phyloP scores from a whole-genome alignment of 371 early-diverging fungal species.

The Umbelopsis sp. region DNA sequence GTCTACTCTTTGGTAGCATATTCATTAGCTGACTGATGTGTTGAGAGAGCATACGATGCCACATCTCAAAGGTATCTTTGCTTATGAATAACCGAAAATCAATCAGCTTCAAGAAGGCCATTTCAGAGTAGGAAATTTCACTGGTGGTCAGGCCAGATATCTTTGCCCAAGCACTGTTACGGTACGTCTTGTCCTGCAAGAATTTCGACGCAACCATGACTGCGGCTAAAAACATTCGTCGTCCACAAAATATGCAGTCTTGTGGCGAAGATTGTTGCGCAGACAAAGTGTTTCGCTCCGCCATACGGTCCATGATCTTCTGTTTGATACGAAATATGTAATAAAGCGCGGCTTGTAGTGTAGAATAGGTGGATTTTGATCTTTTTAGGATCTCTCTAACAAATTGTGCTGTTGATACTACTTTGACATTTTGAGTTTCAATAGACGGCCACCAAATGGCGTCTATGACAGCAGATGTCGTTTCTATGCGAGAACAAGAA shows the following conservation, averaged over 20 bases:
- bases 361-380: conserved; percentile 74
- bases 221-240: conserved; percentile 75
- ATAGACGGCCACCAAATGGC: conserved; percentile 2
- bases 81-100: conserved; percentile 70
- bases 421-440: conserved; percentile 36
- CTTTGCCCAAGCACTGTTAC: conserved; percentile 78
- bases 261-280: not conserved
- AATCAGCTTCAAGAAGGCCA: conserved; percentile 67
- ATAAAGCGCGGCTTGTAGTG: conserved; percentile 71
- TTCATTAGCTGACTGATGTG: conserved; percentile 29
- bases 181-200: conserved; percentile 73
- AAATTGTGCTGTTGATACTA: conserved; percentile 51
- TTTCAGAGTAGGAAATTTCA: conserved; percentile 77
- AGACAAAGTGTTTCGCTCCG: not conserved
- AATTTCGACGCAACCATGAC: conserved; percentile 75
- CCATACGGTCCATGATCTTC: not conserved
- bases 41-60: conserved; percentile 62
- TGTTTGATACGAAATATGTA: conserved; percentile 57
- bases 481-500: not conserved
- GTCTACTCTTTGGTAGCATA: conserved; percentile 67
- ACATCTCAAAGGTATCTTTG: conserved; percentile 63
- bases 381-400: conserved; percentile 75
- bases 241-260: conserved; percentile 55
- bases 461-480: conserved; percentile 2
- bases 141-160: conserved; percentile 73